Conservation (phyloP, 78 protist genomes). For the Dictyostelium firmibasis region DNA sequence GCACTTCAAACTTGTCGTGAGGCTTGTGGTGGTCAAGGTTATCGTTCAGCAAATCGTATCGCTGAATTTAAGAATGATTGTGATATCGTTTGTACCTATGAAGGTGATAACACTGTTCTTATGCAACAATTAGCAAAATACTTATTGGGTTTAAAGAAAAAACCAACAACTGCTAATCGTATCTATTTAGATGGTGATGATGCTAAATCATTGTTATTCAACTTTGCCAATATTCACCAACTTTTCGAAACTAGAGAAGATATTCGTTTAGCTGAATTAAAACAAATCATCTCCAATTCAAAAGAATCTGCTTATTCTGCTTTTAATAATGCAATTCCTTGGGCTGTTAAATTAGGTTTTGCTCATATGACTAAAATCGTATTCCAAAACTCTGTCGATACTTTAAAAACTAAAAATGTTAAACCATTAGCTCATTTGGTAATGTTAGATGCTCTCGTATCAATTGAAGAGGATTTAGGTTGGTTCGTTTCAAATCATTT, state of each 20-base stretch:
- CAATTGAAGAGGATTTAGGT: constrained; percentile 54
- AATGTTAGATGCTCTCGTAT: neutral
- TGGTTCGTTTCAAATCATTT: constrained; percentile 28
- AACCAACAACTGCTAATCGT: neutral
- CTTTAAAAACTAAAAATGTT: neutral
- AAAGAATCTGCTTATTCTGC: constrained; percentile 10
- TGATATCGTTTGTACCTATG: constrained; percentile 51
- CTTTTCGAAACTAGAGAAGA: neutral
- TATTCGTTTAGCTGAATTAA: neutral
- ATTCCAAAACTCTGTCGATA: neutral
- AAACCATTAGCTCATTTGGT: constrained; percentile 26
- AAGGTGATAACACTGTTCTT: constrained; percentile 77
- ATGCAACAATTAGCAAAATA: constrained; percentile 70
- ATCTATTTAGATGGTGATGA: neutral
- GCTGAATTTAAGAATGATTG: constrained; percentile 43
- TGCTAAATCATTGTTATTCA: neutral
- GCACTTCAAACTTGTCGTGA: constrained; percentile 42
- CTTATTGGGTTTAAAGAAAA: neutral
- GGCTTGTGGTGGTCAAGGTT: constrained; percentile 80
- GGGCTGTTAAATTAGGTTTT: neutral
- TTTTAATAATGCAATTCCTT: constrained; percentile 29
- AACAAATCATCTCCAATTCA: neutral
- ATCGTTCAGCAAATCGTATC: constrained; percentile 17
- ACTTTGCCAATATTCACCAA: neutral
- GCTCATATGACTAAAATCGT: constrained; percentile 14